A percentile compares a stretch with the other conserved stretches of the same genome.
phyloP scores from a whole-genome alignment of 1,284 basidiomycete genomes.

The Ustilago shanxiensis region DNA sequence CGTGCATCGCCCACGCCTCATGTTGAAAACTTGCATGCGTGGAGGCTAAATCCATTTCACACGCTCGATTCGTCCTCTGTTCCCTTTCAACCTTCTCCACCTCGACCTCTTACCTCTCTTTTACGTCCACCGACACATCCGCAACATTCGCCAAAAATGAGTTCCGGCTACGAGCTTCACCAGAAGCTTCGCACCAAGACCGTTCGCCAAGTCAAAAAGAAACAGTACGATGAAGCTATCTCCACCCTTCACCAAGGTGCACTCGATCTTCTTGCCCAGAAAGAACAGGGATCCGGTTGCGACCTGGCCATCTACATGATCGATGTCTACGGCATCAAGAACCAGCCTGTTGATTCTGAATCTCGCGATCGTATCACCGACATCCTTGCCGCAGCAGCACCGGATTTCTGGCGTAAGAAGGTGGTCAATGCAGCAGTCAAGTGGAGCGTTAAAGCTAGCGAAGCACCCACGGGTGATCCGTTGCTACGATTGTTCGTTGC shows the following conservation, averaged over 20 bases:
- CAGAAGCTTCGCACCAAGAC: slow-evolving; percentile 69
- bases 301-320: slow-evolving; percentile 68
- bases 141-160: too few relatives aligned
- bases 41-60: neutral
- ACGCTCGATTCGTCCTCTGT: neutral
- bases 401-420: slow-evolving; percentile 69
- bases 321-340: slow-evolving; percentile 60
- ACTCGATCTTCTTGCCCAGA: slow-evolving; percentile 54
- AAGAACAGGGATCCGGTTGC: slow-evolving; percentile 67
- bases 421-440: slow-evolving; percentile 65
- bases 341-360: slow-evolving; percentile 42
- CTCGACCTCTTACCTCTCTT: neutral
- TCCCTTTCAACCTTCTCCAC: slow-evolving; percentile 3
- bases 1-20: slow-evolving; percentile 19
- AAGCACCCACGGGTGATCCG: slow-evolving; percentile 57
- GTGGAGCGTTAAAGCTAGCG: slow-evolving; percentile 55
- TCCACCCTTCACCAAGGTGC: slow-evolving; percentile 58
- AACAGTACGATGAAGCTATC: slow-evolving; percentile 66
- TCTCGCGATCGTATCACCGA: slow-evolving; percentile 54
- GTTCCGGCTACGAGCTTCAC: slow-evolving; percentile 67
- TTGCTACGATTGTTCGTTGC: slow-evolving; percentile 59
- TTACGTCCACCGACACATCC: neutral
- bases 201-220: slow-evolving; percentile 67
- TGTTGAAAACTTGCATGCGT: slow-evolving; percentile 3
- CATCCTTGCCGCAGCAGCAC: slow-evolving; percentile 50